These are phyloP conservation scores for Aspergillus luchuensis DNA, from an alignment of 2,329 filamentous ascomycete species.

Conservation along the genomic window DNA sequence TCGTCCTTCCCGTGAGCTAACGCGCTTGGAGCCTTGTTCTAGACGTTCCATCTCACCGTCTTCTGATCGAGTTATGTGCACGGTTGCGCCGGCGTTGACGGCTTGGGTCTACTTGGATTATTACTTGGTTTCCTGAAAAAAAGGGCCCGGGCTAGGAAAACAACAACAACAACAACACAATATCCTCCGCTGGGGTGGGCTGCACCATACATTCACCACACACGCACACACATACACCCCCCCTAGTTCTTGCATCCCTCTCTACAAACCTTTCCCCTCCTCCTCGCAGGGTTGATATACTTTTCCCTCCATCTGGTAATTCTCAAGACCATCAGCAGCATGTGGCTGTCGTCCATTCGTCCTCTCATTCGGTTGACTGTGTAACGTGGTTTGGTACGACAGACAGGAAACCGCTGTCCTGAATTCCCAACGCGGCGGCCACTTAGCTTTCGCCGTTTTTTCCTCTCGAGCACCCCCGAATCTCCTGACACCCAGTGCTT, in stretches of 20 bases:
- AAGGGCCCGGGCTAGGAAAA: slow-evolving; percentile 4
- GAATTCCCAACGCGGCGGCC: slow-evolving; percentile 14
- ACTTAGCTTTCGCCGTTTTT: slow-evolving; percentile 20
- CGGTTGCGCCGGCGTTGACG: slow-evolving; percentile 16
- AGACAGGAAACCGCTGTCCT: slow-evolving; percentile 20
- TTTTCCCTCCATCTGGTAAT: slow-evolving; percentile 11
- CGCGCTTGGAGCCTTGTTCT: slow-evolving; percentile 22
- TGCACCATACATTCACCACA: not conserved
- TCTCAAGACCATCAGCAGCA: slow-evolving; percentile 28
- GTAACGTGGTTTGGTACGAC: slow-evolving; percentile 40
- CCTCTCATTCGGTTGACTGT: slow-evolving; percentile 30
- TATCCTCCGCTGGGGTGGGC: slow-evolving; percentile 3
- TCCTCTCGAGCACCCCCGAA: slow-evolving; percentile 13
- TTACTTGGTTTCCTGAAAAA: slow-evolving; percentile 14
- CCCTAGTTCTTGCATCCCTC: not conserved
- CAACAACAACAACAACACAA: slow-evolving; percentile 1
- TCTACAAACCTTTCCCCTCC: not conserved
- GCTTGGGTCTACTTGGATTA: slow-evolving; percentile 20
- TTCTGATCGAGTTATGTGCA: slow-evolving; percentile 26
- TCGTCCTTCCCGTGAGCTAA: slow-evolving; percentile 10
- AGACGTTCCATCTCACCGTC: slow-evolving; percentile 26
- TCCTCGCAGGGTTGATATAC: not conserved
- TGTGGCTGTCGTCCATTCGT: slow-evolving; percentile 41
- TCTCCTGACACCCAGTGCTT: slow-evolving; percentile 20
- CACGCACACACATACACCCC: not conserved